These are phyloP conservation scores for Talaromyces sp. DNA, from an alignment of 2,329 filamentous ascomycete genomes.

Conservation along the genomic window DNA sequence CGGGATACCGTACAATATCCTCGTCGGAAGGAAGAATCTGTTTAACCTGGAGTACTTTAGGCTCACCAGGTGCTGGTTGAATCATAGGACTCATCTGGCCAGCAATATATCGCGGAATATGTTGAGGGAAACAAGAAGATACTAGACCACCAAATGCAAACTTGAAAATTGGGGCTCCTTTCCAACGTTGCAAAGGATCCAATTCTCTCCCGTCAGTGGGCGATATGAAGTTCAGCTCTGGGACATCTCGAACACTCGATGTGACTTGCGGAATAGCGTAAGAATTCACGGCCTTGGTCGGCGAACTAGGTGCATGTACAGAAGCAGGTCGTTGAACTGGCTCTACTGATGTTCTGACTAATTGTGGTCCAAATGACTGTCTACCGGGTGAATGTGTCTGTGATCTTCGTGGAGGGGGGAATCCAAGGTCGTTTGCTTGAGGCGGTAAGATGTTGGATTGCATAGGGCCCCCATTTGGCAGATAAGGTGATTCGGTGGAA, in stretches of 20 bases:
- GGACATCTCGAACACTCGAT: conserved; percentile 42
- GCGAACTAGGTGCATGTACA: conserved; percentile 47
- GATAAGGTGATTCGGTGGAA: conserved; percentile 15
- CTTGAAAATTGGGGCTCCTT: conserved; percentile 76
- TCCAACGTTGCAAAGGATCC: conserved; percentile 86
- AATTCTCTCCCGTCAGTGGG: conserved; percentile 56
- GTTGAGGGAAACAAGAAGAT: conserved; percentile 81
- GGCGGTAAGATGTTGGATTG: conserved; percentile 2
- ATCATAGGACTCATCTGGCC: conserved; percentile 71
- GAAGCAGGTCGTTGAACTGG: conserved; percentile 54
- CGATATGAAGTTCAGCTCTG: conserved; percentile 54
- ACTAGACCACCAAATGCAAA: conserved; percentile 86
- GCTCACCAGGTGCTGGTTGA: conserved; percentile 75
- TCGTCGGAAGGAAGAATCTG: conserved; percentile 70
- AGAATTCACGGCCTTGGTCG: conserved; percentile 35
- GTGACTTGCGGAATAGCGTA: conserved; percentile 34
- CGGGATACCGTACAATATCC: conserved; percentile 76
- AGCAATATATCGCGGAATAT: conserved; percentile 79
- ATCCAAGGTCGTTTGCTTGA: conserved; percentile 12
- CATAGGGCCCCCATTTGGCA: neutral
- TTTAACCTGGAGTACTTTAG: conserved; percentile 73
- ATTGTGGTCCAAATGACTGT: conserved; percentile 48
- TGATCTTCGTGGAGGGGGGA: conserved; percentile 31
- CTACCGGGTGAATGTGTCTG: conserved; percentile 60
- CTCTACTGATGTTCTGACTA: conserved; percentile 43